phyloP scores from a whole-genome alignment of 192 early-diverging fungal species.

The Backusella macrospora region DNA sequence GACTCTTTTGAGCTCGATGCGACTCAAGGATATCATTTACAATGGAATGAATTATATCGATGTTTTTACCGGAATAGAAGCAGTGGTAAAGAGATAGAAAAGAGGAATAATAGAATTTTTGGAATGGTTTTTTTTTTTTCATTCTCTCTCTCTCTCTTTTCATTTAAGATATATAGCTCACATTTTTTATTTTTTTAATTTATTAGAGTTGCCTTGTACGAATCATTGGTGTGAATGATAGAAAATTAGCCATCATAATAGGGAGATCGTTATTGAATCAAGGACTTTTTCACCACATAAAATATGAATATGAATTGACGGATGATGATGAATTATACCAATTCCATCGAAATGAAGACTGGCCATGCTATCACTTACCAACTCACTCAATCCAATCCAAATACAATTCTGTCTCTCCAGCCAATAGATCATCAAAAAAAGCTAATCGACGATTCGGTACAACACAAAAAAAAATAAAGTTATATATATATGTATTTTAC shows the following conservation, averaged over 20 bases:
- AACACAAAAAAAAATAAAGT: not conserved
- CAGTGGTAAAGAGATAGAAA: conserved; percentile 53
- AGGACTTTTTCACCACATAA: conserved; percentile 89
- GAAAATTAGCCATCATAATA: conserved; percentile 83
- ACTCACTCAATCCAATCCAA: not conserved
- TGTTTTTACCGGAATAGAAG: conserved; percentile 71
- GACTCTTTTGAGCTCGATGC: conserved; percentile 60
- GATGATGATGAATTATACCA: conserved; percentile 76
- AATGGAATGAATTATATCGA: conserved; percentile 80
- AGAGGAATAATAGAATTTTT: conserved; percentile 59
- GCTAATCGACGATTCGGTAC: conserved; percentile 8
- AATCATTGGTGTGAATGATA: conserved; percentile 80
- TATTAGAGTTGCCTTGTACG: conserved; percentile 56
- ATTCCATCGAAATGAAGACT: conserved; percentile 48
- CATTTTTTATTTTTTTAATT: not conserved
- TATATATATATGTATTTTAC: not conserved
- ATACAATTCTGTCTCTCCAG: not conserved
- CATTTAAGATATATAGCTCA: not conserved
- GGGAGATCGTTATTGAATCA: conserved; percentile 90
- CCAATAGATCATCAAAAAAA: conserved; percentile 3
- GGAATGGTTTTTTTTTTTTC: conserved; percentile 14
- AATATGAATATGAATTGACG: conserved; percentile 79
- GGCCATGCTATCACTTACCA: conserved; percentile 11
- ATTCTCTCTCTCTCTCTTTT: too few species aligned
- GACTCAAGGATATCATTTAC: conserved; percentile 54